Evolutionary conservation across 2,329 filamentous ascomycete species (phyloP), one percentile per base, ranked within the genome.

Genomic region (Colletotrichum tropicale): DNA sequence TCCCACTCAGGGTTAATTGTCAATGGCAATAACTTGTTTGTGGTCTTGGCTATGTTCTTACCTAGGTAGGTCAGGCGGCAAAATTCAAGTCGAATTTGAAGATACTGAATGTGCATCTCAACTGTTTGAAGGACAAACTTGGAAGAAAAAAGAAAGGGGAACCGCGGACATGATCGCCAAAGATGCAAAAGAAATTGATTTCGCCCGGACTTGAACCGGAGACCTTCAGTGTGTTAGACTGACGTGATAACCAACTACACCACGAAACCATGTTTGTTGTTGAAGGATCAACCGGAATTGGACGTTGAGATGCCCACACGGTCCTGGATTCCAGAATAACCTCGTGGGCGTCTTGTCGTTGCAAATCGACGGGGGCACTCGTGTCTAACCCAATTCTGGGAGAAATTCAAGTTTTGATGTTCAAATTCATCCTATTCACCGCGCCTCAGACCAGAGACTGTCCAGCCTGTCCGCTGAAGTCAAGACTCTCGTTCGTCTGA

Each of bases 241-340:
- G 84, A 87, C 83, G 86, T 87, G 85, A 87, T 87, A 86, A 87
- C 85, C 85, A 87, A 87, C 85, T 83, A 82, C 81, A 82, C 81
- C 80, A 83, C 74, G 67, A 71, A 74, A 71, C 71, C 71, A 16
- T 55, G 3, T 12, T 48, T 12, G 9, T 7, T 12, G 43, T 10
- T 7, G 3, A 0, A 12, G 1, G 6, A 4, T 6, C 0, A 0
- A 0, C 1, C 1, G n/a, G n/a, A 21, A 48, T 21, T 12, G 2
- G 43, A 1, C 3, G 0, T 10, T 48, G 43, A 48, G 38, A n/a
- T 18, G 3, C 43, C 21, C 18, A n/a, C 43, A 10, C 9, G 18
- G 43, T 6, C 43, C n/a, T n/a, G n/a, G n/a, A n/a, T n/a, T n/a
- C n/a, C n/a, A n/a, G n/a, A n/a, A n/a, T n/a, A n/a, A n/a, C n/a